Percentiles rank a stretch among this genome's conserved stretches.
Conservation (phyloP, 495 filamentous ascomycete genomes). For the Aspergillus campestris region DNA sequence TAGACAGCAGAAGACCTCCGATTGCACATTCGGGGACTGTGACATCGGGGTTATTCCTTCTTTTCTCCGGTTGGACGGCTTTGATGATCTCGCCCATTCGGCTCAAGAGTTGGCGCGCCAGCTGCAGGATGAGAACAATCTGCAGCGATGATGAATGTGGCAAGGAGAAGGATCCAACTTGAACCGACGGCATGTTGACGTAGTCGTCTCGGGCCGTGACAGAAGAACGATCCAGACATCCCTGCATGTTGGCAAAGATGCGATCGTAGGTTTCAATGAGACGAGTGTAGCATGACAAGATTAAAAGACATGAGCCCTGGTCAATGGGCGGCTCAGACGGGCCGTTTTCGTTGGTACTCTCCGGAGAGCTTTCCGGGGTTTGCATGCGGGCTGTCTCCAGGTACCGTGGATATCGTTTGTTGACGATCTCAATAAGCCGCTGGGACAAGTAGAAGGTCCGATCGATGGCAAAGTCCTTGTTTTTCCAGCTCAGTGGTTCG, state of each 20-base stretch:
- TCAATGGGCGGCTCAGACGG: background rate
- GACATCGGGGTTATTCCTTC: background rate
- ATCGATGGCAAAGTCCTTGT: conserved; percentile 7
- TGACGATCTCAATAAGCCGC: conserved; percentile 4
- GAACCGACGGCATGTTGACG: conserved; percentile 3
- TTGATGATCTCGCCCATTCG: conserved; percentile 6
- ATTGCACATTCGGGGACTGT: background rate
- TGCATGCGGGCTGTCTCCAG: background rate
- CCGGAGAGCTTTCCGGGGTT: background rate
- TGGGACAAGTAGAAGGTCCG: conserved; percentile 6
- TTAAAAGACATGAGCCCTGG: conserved; percentile 2
- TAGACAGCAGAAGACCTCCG: background rate
- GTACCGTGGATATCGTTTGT: conserved; percentile 3
- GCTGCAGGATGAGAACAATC: conserved; percentile 3
- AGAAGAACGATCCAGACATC: conserved; percentile 4
- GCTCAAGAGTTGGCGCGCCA: conserved; percentile 4
- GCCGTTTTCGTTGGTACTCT: background rate
- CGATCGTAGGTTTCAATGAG: conserved; percentile 6
- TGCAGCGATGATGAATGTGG: conserved; percentile 5
- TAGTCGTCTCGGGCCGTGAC: conserved; percentile 7
- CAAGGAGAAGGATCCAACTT: conserved; percentile 7
- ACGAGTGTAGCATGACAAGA: conserved; percentile 6
- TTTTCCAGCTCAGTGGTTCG: conserved; percentile 5
- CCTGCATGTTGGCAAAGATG: conserved; percentile 6
- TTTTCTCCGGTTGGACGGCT: background rate